Evolutionary conservation across 345 rosid species (phyloP), one percentile per base, ranked within the genome.

Genomic region (Clarkia xantiana): DNA sequence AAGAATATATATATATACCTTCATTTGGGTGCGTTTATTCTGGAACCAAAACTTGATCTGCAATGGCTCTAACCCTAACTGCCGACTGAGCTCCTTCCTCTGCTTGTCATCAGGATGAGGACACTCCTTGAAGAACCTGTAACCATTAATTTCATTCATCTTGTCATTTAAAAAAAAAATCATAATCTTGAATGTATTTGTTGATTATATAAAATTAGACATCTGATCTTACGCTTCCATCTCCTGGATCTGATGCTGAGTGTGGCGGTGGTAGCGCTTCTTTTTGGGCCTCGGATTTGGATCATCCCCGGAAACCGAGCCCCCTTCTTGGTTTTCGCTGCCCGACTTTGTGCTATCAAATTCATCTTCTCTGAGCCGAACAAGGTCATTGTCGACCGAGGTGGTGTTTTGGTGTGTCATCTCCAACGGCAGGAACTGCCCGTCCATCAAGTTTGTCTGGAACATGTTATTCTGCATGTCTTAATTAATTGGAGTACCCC

Each of bases 41-140:
- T 90, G 98, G 78, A 90, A 86, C 98, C 98, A 91, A 55, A 91
- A 91, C 53, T 91, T 91, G 74, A 91, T 83, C 51, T 91, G 98
- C 67, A 91, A 73, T 45, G 98, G 98, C 61, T 86, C 93, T 47
- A 91, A 55, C 65, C 82, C 85, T 73, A 91, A 71, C 50, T 84
- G 93, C 19, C 95, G 78, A 71, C 98, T 79, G 9, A 91, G 67
- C 22, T 84, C 96, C 64, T 91, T 91, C 62, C 98, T 77, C 65
- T 86, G 98, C 78, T 86, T 91, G 69, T 91, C 98, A 62, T 91
- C 96, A 11, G 98, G 98, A 59, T 91, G 98, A 2, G 96, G 98
- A 62, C 98, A 91, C 65, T 86, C 94, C 54, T 84, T 91, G 78
- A 91, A 91, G 74, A 91, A 75, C 10, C 80, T 75, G 46, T 40